Evolutionary conservation across 2,329 filamentous ascomycete species (phyloP), one percentile per base, ranked within the genome.

Genomic region (Uncinocarpus reesii): DNA sequence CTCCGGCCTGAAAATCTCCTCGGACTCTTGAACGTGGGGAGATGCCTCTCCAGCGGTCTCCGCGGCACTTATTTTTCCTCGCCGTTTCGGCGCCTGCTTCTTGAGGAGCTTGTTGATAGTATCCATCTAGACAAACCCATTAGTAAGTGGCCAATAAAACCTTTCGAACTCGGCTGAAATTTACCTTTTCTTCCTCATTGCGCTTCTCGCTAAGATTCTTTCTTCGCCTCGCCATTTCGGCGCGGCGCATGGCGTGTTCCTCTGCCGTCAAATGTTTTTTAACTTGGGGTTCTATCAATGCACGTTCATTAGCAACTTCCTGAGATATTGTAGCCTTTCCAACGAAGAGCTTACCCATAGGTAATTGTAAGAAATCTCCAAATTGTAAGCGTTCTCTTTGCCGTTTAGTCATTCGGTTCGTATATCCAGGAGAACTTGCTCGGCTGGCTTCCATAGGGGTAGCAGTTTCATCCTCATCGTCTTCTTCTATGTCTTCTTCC

Each of bases 181-280:
- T 24, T 60, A 81, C 78, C 74, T 86, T 86, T 63, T 86, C 83
- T 66, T 86, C 83, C 58, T 86, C 82, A 48, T 84, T 83, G n/a
- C 82, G 76, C 68, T 85, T 84, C 65, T 86, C 83, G 50, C 79
- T 83, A 26, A 86, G 70, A 54, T 86, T 85, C 67, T 86, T 86
- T 52, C 83, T 71, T 46, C 83, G 74, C 48, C 83, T 71, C 7
- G 83, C 83, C 81, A 86, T 86, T 62, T 86, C 83, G 6, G 80
- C 79, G 48, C 83, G 72, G 42, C 83, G 76, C 77, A 84, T 84
- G 40, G 79, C 79, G 59, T 83, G 79, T 59, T 86, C 83, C 60
- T 84, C 83, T 0, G 80, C 81, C 0, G 82, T 84, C 42, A 86
- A 69, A 56, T 83, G 79, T 58, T 85, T 83, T 66, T 83, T 83